Evolutionary conservation across 441 rosid genomes (phyloP).

Genomic region (Arabidopsis lyrata): DNA sequence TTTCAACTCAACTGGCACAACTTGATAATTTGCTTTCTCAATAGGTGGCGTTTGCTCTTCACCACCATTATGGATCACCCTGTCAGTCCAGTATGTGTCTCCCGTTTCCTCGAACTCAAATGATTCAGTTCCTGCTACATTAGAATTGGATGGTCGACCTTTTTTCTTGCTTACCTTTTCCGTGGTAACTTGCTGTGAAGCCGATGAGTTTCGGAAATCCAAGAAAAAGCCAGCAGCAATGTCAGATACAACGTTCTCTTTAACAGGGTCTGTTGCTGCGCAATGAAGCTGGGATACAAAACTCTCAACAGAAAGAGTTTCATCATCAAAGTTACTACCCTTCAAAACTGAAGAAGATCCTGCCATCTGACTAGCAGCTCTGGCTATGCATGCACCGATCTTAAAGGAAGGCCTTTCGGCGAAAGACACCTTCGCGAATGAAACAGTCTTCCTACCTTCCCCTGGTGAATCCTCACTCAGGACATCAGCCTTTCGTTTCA

Average conservation of each 20-base stretch:
- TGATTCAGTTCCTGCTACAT: constrained; percentile 61
- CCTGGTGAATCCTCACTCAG: constrained; percentile 53
- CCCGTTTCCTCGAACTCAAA: constrained; percentile 95
- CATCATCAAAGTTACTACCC: constrained; percentile 57
- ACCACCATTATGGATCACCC: constrained; percentile 83
- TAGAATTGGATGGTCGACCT: constrained; percentile 49
- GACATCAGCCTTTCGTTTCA: constrained; percentile 51
- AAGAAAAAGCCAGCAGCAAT: constrained; percentile 69
- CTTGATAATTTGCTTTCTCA: constrained; percentile 54
- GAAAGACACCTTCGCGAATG: constrained; percentile 66
- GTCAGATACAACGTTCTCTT: constrained; percentile 54
- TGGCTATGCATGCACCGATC: constrained; percentile 88
- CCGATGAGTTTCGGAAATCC: constrained; percentile 72
- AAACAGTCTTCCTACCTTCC: constrained; percentile 68
- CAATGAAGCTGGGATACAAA: constrained; percentile 71
- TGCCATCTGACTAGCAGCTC: constrained; percentile 93
- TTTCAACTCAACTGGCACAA: constrained; percentile 65
- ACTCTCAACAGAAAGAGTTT: constrained; percentile 65
- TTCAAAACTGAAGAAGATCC: constrained; percentile 72
- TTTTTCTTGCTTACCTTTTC: constrained; percentile 59
- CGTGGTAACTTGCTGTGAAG: constrained; percentile 46
- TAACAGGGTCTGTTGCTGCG: constrained; percentile 72
- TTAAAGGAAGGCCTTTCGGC: constrained; percentile 78
- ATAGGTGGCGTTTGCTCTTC: constrained; percentile 73
- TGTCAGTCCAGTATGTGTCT: constrained; percentile 97